Conservation (phyloP, 2,329 filamentous ascomycete species). For the Blastomyces percursus region DNA sequence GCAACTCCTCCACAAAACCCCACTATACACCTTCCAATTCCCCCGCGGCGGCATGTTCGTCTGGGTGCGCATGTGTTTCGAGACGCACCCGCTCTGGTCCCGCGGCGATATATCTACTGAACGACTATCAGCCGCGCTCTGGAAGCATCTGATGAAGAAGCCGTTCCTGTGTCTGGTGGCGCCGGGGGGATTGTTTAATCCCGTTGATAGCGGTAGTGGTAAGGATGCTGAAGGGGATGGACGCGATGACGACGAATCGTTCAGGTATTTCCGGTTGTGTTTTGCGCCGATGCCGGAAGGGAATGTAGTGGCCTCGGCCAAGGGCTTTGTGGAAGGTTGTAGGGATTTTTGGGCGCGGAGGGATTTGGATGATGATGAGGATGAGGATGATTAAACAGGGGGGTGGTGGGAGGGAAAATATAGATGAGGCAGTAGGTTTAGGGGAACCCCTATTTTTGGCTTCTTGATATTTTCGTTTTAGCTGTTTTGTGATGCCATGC, state of each 20-base stretch:
- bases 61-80: slow-evolving; percentile 65
- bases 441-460: not conserved
- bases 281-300: slow-evolving; percentile 75
- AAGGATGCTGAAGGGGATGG: slow-evolving; percentile 15
- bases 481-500: not conserved
- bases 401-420: not conserved
- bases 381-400: slow-evolving; percentile 8
- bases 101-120: slow-evolving; percentile 29
- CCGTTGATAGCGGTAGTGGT: slow-evolving; percentile 49
- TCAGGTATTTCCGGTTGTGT: slow-evolving; percentile 66
- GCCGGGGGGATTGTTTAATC: slow-evolving; percentile 63
- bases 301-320: slow-evolving; percentile 51
- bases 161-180: slow-evolving; percentile 59
- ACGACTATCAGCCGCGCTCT: slow-evolving; percentile 53
- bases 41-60: slow-evolving; percentile 87
- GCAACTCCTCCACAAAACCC: slow-evolving; percentile 62
- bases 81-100: slow-evolving; percentile 58
- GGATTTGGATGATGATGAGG: slow-evolving; percentile 28
- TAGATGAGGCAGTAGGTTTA: not conserved
- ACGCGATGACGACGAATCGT: slow-evolving; percentile 36
- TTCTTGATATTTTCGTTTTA: not conserved
- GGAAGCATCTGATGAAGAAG: slow-evolving; percentile 58
- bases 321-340: slow-evolving; percentile 57
- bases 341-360: slow-evolving; percentile 59
- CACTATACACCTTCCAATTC: slow-evolving; percentile 65